These are phyloP conservation scores for Penicillium mononematosum DNA, from an alignment of 495 filamentous ascomycete species.

Conservation along the genomic window DNA sequence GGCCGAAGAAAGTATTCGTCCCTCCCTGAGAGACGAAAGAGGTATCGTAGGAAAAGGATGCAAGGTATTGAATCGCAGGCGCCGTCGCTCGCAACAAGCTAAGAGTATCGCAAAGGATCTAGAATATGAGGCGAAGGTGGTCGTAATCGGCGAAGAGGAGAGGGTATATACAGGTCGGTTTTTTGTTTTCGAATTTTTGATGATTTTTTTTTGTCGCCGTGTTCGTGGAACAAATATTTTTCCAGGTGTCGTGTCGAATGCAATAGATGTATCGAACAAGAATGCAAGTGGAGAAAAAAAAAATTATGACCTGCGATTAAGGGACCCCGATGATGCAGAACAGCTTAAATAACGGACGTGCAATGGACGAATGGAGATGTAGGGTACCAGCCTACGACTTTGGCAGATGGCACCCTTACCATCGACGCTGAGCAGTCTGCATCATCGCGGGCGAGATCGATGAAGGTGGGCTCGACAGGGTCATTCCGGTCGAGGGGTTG, in stretches of 20 bases:
- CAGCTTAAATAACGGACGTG: constrained; percentile 32
- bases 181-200: constrained; percentile 35
- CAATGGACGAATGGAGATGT: constrained; percentile 32
- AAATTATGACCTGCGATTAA: constrained; percentile 46
- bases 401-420: constrained; percentile 46
- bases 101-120: constrained; percentile 43
- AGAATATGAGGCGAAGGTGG: constrained; percentile 36
- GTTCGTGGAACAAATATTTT: constrained; percentile 32
- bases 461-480: constrained; percentile 83
- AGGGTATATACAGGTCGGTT: constrained; percentile 42
- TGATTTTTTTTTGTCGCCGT: constrained; percentile 27
- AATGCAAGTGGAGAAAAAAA: constrained; percentile 31
- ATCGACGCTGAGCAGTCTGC: constrained; percentile 68
- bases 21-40: constrained; percentile 44
- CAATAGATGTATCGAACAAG: constrained; percentile 30
- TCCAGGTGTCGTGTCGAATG: constrained; percentile 39
- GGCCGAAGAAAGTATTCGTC: constrained; percentile 34
- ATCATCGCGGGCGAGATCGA: constrained; percentile 85
- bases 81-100: constrained; percentile 50
- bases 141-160: constrained; percentile 37
- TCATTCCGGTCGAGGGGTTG: constrained; percentile 89
- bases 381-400: constrained; percentile 30
- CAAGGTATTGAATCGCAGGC: constrained; percentile 46
- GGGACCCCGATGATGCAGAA: constrained; percentile 47
- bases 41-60: constrained; percentile 44